Percentiles rank a stretch among this genome's conserved stretches.
Evolutionary conservation across 352 stramenopile genomes (phyloP).

Genomic region (Phytopythium oedochilum): DNA sequence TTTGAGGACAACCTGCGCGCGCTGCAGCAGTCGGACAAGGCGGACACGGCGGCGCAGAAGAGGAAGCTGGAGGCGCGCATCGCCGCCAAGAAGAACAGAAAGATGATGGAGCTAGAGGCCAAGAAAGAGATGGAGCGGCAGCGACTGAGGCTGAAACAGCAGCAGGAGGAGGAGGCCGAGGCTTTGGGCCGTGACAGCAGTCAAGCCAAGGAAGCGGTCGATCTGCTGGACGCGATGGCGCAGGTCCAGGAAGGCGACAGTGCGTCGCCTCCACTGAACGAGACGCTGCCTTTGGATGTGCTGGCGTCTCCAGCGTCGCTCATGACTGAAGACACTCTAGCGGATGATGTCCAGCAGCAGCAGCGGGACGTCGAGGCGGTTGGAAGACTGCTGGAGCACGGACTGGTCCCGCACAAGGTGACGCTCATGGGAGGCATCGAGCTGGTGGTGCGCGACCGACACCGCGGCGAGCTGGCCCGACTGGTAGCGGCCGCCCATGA

Average conservation of each 20-base stretch:
- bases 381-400: constrained; percentile 51
- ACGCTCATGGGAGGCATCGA: constrained; percentile 51
- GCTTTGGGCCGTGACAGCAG: constrained; percentile 20
- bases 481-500: constrained; percentile 27
- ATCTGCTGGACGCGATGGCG: neutral
- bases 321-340: neutral
- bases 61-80: constrained; percentile 67
- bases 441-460: constrained; percentile 42
- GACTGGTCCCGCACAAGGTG: constrained; percentile 42
- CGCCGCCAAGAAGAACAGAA: constrained; percentile 73
- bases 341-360: too few relatives aligned
- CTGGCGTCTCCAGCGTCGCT: neutral
- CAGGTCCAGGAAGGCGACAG: constrained; percentile 2
- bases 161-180: constrained; percentile 31
- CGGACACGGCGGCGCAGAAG: constrained; percentile 57
- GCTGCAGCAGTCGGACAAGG: constrained; percentile 48
- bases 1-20: constrained; percentile 61
- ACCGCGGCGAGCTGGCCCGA: constrained; percentile 41
- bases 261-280: neutral
- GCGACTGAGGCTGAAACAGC: constrained; percentile 34
- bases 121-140: constrained; percentile 57
- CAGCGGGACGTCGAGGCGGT: constrained; percentile 39
- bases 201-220: constrained; percentile 4
- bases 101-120: constrained; percentile 63
- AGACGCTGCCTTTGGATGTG: too few relatives aligned